A percentile compares a stretch with the other conserved stretches of the same genome.
phyloP scores from a whole-genome alignment of 2,329 filamentous ascomycete genomes.

The Mollisia scopiformis region DNA sequence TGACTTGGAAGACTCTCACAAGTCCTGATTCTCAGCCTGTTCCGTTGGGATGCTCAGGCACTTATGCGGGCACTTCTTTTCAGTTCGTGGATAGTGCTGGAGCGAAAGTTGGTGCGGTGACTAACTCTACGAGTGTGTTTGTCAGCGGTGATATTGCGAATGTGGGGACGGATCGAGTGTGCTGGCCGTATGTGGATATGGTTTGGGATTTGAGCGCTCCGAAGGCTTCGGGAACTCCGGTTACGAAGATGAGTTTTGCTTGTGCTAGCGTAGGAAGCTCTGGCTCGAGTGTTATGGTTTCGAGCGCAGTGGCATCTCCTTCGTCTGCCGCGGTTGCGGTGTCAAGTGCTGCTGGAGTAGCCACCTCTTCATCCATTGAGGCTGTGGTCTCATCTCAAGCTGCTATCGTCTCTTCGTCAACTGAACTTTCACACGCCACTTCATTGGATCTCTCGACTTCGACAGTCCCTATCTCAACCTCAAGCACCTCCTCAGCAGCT shows the following conservation, averaged over 20 bases:
- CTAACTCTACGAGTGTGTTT: conserved; percentile 55
- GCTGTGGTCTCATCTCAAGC: neutral
- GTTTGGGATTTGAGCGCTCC: conserved; percentile 49
- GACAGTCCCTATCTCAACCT: neutral
- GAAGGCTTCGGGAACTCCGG: conserved; percentile 30
- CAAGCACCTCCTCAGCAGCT: neutral
- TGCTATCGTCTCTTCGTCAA: neutral
- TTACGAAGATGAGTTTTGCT: conserved; percentile 55
- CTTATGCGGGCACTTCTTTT: conserved; percentile 61
- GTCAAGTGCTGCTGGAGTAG: neutral
- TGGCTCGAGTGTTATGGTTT: conserved; percentile 2
- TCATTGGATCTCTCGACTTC: neutral
- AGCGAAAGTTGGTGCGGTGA: conserved; percentile 51
- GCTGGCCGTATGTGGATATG: conserved; percentile 64
- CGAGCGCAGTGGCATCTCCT: neutral
- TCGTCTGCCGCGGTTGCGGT: neutral
- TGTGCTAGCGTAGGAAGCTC: conserved; percentile 38
- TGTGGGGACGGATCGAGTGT: conserved; percentile 53
- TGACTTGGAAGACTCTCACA: conserved; percentile 64
- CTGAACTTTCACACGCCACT: neutral
- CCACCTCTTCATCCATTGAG: neutral
- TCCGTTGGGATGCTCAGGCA: conserved; percentile 62
- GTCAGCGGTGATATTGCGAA: conserved; percentile 66
- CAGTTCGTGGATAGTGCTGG: conserved; percentile 57
- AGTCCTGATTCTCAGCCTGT: conserved; percentile 56